These are phyloP conservation scores for Colletotrichum theobromicola DNA, from an alignment of 2,329 filamentous ascomycete species.

Conservation along the genomic window DNA sequence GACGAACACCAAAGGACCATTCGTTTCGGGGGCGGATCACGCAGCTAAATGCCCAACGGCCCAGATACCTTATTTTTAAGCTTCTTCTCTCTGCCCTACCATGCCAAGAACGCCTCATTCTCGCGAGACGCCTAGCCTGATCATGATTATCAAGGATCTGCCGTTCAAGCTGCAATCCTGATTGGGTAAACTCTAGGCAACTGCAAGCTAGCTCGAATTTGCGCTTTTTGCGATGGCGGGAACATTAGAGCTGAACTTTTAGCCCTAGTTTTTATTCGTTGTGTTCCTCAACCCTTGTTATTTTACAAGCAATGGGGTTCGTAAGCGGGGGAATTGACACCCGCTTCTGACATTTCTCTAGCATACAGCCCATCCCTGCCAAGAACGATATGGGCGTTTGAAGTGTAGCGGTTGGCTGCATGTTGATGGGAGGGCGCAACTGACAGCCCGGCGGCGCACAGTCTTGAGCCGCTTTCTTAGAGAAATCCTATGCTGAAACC, in stretches of 20 bases:
- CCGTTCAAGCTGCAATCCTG: not conserved
- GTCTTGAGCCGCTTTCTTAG: too few relatives aligned
- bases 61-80: not conserved
- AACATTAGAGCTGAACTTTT: not conserved
- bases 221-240: not conserved
- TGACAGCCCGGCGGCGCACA: too few relatives aligned
- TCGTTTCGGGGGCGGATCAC: too few relatives aligned
- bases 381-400: not conserved
- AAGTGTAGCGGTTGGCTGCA: too few relatives aligned
- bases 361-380: not conserved
- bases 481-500: too few relatives aligned
- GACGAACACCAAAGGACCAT: not conserved
- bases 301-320: not conserved
- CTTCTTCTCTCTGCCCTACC: not conserved
- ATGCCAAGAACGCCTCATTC: not conserved
- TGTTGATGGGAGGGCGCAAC: too few relatives aligned
- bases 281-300: not conserved
- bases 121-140: not conserved
- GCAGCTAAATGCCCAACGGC: not conserved
- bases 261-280: not conserved
- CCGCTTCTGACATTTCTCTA: not conserved
- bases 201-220: not conserved
- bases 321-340: not conserved
- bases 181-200: not conserved
- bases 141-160: not conserved